Conservation (phyloP, 768 basidiomycete species). For the Cytidiella melzeri region DNA sequence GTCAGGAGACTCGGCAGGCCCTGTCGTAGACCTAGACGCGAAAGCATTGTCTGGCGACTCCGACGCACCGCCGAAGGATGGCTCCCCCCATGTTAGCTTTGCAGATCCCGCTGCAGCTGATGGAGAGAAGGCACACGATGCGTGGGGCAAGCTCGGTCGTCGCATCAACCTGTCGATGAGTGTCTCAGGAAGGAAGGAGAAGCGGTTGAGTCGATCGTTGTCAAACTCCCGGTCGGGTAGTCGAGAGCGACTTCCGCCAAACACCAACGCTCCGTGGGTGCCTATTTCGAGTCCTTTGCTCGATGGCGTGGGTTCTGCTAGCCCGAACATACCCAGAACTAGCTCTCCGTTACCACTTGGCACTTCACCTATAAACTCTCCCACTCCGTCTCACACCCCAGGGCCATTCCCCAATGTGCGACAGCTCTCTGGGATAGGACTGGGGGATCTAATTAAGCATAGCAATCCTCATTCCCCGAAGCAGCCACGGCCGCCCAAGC, state of each 20-base stretch:
- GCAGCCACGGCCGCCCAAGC: conserved; percentile 48
- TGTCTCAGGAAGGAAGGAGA: conserved; percentile 23
- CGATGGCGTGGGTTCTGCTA: neutral
- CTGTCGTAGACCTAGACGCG: conserved; percentile 1
- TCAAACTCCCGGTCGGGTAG: conserved; percentile 13
- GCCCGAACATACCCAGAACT: neutral
- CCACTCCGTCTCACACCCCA: neutral
- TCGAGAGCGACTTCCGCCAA: conserved; percentile 4
- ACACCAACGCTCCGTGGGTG: neutral
- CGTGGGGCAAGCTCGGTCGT: conserved; percentile 61
- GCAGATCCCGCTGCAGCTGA: conserved; percentile 25
- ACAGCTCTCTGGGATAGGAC: neutral
- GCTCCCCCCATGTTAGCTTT: conserved; percentile 28
- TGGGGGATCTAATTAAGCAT: neutral
- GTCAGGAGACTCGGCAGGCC: neutral
- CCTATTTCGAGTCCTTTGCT: neutral
- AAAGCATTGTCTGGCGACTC: neutral
- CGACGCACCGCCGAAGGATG: conserved; percentile 5
- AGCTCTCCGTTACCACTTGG: neutral
- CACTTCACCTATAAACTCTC: neutral
- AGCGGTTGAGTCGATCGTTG: conserved; percentile 24
- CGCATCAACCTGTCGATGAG: conserved; percentile 57
- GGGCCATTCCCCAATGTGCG: neutral
- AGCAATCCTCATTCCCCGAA: neutral
- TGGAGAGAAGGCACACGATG: conserved; percentile 34